phyloP scores from a whole-genome alignment of 2,329 filamentous ascomycete genomes.

The Diaporthe sp. region DNA sequence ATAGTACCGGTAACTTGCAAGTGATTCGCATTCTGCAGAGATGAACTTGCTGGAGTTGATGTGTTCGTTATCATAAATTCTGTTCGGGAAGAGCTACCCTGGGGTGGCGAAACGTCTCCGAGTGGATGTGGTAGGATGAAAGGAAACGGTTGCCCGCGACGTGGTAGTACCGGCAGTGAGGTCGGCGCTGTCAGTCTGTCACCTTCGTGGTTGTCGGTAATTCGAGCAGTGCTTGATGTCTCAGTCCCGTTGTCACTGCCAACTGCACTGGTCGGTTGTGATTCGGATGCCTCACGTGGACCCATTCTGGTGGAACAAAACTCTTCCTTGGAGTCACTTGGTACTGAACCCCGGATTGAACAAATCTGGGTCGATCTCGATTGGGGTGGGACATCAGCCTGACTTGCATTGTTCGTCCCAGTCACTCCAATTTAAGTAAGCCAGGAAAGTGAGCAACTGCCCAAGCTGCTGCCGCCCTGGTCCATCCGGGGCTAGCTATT shows the following conservation, averaged over 20 bases:
- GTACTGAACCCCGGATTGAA: neutral
- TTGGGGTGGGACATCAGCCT: neutral
- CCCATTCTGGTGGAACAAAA: neutral
- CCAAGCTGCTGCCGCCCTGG: neutral
- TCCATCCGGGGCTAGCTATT: neutral
- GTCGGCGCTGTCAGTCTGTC: neutral
- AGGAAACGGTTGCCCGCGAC: slow-evolving; percentile 3
- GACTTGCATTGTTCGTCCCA: too few relatives aligned
- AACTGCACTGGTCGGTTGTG: neutral
- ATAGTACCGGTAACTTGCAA: too few relatives aligned
- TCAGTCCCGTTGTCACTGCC: too few relatives aligned
- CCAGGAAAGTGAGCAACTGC: neutral
- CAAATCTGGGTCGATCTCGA: neutral
- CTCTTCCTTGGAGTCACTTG: neutral
- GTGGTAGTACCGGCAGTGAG: neutral
- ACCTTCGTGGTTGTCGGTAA: too few relatives aligned
- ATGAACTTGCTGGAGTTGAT: neutral
- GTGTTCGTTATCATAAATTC: neutral
- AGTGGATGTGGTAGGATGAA: slow-evolving; percentile 24
- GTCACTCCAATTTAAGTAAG: too few relatives aligned
- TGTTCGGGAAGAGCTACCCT: neutral
- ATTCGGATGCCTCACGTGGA: neutral
- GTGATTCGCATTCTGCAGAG: neutral
- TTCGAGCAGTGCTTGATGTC: neutral
- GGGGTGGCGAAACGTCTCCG: neutral